Evolutionary conservation across 495 filamentous ascomycete genomes (phyloP).

Genomic region (Chaetomidium leptoderma): DNA sequence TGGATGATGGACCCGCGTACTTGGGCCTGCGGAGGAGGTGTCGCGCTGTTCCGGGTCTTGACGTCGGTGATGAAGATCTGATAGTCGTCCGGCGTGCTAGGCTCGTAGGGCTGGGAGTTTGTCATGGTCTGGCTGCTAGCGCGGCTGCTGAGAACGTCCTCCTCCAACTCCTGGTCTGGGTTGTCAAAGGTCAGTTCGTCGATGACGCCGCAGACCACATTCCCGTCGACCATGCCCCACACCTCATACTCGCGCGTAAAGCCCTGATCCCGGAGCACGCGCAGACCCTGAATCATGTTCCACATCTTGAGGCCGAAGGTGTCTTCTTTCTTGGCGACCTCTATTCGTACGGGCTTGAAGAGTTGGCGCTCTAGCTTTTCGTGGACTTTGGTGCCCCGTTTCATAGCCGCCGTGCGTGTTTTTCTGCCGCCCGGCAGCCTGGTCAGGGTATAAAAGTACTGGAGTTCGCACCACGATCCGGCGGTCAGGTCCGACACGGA

Average conservation of each 20-base stretch:
- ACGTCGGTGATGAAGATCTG: constrained; percentile 78
- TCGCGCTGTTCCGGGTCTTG: constrained; percentile 68
- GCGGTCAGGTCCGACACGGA: constrained; percentile 85
- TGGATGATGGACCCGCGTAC: constrained; percentile 77
- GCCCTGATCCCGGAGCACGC: constrained; percentile 69
- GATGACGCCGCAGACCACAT: constrained; percentile 83
- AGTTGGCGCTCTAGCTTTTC: constrained; percentile 81
- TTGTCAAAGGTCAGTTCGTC: constrained; percentile 78
- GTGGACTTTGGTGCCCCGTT: constrained; percentile 69
- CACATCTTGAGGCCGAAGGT: constrained; percentile 76
- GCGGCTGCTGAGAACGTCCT: constrained; percentile 38
- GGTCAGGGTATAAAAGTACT: constrained; percentile 82
- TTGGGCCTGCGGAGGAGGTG: constrained; percentile 61
- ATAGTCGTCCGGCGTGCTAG: constrained; percentile 68
- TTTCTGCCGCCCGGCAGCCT: constrained; percentile 64
- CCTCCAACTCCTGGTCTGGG: constrained; percentile 66
- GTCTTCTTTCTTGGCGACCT: constrained; percentile 74
- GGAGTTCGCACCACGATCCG: constrained; percentile 92
- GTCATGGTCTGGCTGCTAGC: constrained; percentile 20
- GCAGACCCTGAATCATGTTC: constrained; percentile 86
- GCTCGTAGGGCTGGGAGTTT: constrained; percentile 19
- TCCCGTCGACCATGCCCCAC: constrained; percentile 83
- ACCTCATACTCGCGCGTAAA: constrained; percentile 85
- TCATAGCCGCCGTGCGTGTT: constrained; percentile 75
- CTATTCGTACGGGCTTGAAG: constrained; percentile 67